These are phyloP conservation scores for Didymella arachidicola DNA, from an alignment of 2,329 filamentous ascomycete species.

Conservation along the genomic window DNA sequence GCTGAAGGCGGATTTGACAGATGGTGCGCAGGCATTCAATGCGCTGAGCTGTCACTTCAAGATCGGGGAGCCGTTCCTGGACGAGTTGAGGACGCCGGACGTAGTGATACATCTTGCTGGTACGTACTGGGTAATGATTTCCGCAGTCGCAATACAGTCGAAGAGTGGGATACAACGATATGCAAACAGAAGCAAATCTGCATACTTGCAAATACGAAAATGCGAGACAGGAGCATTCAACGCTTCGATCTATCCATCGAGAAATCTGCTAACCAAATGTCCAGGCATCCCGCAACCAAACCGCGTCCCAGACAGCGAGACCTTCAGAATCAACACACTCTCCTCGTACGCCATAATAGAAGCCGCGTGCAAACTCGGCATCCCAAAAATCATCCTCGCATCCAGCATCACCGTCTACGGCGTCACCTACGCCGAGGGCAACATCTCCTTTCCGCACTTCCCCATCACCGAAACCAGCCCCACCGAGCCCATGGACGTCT, in stretches of 20 bases:
- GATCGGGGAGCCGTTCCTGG: conserved; percentile 53
- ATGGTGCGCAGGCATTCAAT: conserved; percentile 64
- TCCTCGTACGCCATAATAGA: conserved; percentile 66
- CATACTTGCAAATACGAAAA: neutral
- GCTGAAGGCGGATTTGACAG: conserved; percentile 63
- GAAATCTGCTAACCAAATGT: neutral
- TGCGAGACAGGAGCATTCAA: neutral
- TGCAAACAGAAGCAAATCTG: neutral
- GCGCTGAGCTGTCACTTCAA: conserved; percentile 64
- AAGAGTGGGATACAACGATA: neutral
- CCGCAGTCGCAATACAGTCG: neutral
- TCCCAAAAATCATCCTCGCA: conserved; percentile 68
- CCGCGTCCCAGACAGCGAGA: conserved; percentile 67
- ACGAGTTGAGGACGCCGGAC: conserved; percentile 55
- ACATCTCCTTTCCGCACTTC: conserved; percentile 63
- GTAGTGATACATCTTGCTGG: conserved; percentile 67
- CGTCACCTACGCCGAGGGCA: conserved; percentile 64
- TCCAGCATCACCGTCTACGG: conserved; percentile 66
- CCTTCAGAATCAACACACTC: conserved; percentile 55
- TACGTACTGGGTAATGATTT: conserved; percentile 39
- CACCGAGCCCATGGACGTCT: conserved; percentile 65
- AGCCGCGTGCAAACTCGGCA: conserved; percentile 66
- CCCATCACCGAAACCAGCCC: conserved; percentile 66
- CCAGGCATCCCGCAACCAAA: conserved; percentile 61
- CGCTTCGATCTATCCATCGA: neutral